Base-by-base conservation (phyloP, 495 filamentous ascomycete genomes). In the Sordaria brevicollis region DNA sequence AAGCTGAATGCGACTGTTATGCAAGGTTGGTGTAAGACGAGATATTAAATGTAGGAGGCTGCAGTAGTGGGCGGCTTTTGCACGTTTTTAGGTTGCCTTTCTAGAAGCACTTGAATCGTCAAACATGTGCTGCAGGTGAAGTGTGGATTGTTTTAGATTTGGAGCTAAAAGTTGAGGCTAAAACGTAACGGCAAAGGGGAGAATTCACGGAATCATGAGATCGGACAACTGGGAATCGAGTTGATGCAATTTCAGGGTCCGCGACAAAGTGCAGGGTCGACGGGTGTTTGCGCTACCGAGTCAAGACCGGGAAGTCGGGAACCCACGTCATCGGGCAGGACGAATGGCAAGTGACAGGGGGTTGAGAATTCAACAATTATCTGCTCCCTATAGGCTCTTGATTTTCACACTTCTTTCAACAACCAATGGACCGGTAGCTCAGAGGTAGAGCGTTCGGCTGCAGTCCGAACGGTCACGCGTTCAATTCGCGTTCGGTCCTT, bases 361-460 rank as follows among this genome's bases (percentile, higher is more conserved):
- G n/a, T n/a, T 54, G 1, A 29, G 9, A 1, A 1, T 2, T 1
- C n/a, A n/a, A n/a, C n/a, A n/a, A n/a, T 2, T 1, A 13, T 0
- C 3, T 54, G 21, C 3, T 5, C 10, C 4, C 0, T 54, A 54
- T 54, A 54, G 5, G 4, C 1, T 1, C 2, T 1, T 0, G 10
- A 13, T 1, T 29, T 1, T 6, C 8, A 15, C 7, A 0, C 0
- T 2, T 25, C n/a, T 1, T 0, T 1, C 2, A 54, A 54, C 10
- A 25, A 19, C 4, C 21, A 54, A 54, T 9, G 39, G 39, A 43
- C 39, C 39, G 39, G 39, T 43, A 43, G 39, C 39, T 43, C 39
- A 41, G 38, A 41, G 38, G 38, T 41, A 41, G 38, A 41, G 38
- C 38, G 38, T 41, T 41, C 38, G 38, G 36, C 36, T 37, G 36